Evolutionary conservation across 441 rosid genomes (phyloP).

Genomic region (Euphorbia schlechtendalii): DNA sequence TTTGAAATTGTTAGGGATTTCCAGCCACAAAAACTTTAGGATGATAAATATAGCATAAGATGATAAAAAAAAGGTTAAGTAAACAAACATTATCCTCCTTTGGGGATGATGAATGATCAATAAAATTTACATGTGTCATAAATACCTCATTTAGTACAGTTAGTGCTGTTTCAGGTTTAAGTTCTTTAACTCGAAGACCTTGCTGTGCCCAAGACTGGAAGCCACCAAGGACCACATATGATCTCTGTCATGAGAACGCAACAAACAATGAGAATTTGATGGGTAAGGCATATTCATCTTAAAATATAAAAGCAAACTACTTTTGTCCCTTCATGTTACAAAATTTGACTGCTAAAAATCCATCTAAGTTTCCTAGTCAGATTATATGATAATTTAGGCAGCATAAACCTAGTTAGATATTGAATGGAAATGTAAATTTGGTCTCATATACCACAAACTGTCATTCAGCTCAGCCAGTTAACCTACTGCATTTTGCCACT

Average conservation of each 20-base stretch:
- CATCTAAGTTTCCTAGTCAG: not conserved
- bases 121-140: constrained; percentile 2
- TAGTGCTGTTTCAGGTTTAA: constrained; percentile 71
- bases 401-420: not conserved
- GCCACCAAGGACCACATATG: constrained; percentile 85
- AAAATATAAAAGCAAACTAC: not conserved
- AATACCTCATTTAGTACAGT: constrained; percentile 79
- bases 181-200: constrained; percentile 77
- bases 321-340: not conserved
- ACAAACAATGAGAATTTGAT: too few relatives aligned
- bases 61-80: not conserved
- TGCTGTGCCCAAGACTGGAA: constrained; percentile 74
- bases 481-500: not conserved
- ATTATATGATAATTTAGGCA: not conserved
- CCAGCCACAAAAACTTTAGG: not conserved
- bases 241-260: constrained; percentile 37
- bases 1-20: not conserved
- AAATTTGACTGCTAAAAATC: not conserved
- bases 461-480: constrained; percentile 1
- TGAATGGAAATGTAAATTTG: not conserved
- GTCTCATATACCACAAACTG: not conserved
- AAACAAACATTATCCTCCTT: not conserved
- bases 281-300: not conserved
- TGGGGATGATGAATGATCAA: not conserved
- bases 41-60: not conserved